Conservation (phyloP, 768 basidiomycete genomes). For the Boletus rubescentipes region DNA sequence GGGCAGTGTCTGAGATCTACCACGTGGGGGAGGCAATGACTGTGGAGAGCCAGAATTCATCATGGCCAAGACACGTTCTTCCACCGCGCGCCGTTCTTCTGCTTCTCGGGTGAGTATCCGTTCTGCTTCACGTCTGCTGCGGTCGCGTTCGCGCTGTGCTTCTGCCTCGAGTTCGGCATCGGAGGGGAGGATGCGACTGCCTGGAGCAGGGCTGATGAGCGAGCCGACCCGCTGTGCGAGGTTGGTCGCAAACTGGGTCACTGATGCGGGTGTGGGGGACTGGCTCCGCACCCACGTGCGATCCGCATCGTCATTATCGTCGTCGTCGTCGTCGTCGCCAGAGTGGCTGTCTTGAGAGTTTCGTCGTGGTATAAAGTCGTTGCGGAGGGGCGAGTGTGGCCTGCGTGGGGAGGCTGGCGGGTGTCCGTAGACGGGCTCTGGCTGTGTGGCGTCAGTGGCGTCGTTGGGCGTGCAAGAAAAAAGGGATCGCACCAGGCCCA, state of each 20-base stretch:
- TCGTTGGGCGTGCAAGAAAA: not conserved
- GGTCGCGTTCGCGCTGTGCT: constrained; percentile 73
- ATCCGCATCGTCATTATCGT: constrained; percentile 31
- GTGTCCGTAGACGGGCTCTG: constrained; percentile 44
- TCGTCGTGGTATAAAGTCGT: constrained; percentile 48
- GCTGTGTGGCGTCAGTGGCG: constrained; percentile 29
- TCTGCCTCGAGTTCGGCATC: constrained; percentile 84
- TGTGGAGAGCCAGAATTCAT: constrained; percentile 43
- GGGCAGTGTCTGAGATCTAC: constrained; percentile 53
- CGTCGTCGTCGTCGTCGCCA: constrained; percentile 41
- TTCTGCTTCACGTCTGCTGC: constrained; percentile 75
- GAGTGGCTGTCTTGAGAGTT: constrained; percentile 53
- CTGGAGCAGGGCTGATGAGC: constrained; percentile 54
- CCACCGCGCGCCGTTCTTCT: constrained; percentile 62
- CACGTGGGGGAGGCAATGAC: constrained; percentile 58
- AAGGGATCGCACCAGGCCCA: constrained; percentile 37
- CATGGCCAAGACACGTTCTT: constrained; percentile 78
- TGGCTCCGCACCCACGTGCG: constrained; percentile 36
- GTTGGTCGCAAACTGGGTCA: constrained; percentile 70
- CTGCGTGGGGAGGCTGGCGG: constrained; percentile 37
- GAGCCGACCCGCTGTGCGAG: constrained; percentile 74
- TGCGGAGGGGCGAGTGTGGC: constrained; percentile 72
- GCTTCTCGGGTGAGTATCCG: constrained; percentile 71
- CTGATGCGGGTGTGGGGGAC: constrained; percentile 65
- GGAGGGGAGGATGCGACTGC: constrained; percentile 49